These are phyloP conservation scores for Theobroma cacao DNA, from an alignment of 345 rosid genomes.

Conservation along the genomic window DNA sequence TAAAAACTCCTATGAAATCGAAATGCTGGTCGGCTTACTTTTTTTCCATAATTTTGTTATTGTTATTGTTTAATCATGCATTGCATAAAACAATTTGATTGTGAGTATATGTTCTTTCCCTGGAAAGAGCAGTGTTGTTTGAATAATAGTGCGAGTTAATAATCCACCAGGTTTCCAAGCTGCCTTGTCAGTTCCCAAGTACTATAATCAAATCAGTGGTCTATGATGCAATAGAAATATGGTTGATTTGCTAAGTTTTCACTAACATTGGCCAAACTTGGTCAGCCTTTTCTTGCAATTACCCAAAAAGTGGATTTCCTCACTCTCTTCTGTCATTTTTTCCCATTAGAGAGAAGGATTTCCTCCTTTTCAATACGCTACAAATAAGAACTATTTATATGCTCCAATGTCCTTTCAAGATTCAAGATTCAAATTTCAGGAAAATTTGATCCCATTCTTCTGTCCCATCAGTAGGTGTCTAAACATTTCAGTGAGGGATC, in stretches of 20 bases:
- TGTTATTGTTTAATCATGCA: background rate
- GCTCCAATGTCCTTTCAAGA: too few species aligned
- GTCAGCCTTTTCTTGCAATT: background rate
- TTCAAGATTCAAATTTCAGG: too few species aligned
- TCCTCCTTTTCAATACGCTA: background rate
- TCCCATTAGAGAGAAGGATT: background rate
- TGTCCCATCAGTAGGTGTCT: too few species aligned
- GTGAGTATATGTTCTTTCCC: too few species aligned
- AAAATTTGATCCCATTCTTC: too few species aligned
- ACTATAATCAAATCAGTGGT: slow-evolving; percentile 1
- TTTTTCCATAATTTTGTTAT: background rate
- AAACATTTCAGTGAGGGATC: too few species aligned
- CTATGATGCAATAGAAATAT: background rate
- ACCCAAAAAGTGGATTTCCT: background rate
- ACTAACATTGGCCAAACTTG: background rate
- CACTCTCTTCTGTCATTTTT: background rate
- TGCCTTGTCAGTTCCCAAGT: background rate
- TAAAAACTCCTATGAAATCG: too few species aligned
- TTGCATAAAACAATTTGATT: background rate
- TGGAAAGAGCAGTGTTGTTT: background rate
- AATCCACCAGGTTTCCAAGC: background rate
- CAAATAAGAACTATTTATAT: too few species aligned
- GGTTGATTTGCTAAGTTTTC: background rate
- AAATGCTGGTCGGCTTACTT: background rate
- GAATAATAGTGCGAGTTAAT: background rate